Base-by-base conservation (phyloP, 2,329 filamentous ascomycete genomes). In the Phaeophleospora eucalypticola region DNA sequence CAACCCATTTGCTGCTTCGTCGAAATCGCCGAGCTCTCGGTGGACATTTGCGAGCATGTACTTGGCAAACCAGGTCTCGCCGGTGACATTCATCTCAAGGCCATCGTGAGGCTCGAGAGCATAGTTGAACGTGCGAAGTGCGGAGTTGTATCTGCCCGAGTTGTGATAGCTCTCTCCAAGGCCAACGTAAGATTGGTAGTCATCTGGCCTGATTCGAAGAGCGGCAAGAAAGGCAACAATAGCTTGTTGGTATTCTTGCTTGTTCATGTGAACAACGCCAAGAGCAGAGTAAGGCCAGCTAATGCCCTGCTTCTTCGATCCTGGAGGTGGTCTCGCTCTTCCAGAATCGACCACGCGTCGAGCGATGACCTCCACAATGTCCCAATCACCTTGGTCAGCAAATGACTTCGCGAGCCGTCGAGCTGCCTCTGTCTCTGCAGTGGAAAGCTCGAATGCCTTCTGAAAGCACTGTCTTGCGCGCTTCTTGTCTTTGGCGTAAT, bases 31-130 rank as follows among this genome's bases (percentile, higher is more conserved):
- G 39, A 97, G 76, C 63, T 97, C 91, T 44, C 90, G 82, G 66
- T 89, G 89, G 45, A 98, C 87, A 60, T 98, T 97, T 34, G 89
- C 90, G 50, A 97, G 80, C 84, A 98, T 94, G 67, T 96, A 96
- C 63, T 88, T 88, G 6, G 90, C 90, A 65, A 96, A 98, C 93
- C 93, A 98, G 8, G 81, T 86, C 57, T 94, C 86, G 0, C 79
- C 82, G 16, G 73, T 64, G 27, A 80, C 74, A 37, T 78, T 67
- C 61, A 76, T 62, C n/a, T 74, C 66, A 0, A 78, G 66, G 1
- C 76, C 74, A 20, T 80, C 75, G 52, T 91, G 87, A 3, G 95
- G 75, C 44, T 79, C 80, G 62, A 91, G 84, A 0, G 91, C 93
- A 61, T 95, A 86, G 27, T 87, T 75, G 56, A 97, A 93, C 0